A percentile compares a stretch with the other conserved stretches of the same genome.
Conservation (phyloP, 140 eudicot genomes). For the Cichorium intybus region DNA sequence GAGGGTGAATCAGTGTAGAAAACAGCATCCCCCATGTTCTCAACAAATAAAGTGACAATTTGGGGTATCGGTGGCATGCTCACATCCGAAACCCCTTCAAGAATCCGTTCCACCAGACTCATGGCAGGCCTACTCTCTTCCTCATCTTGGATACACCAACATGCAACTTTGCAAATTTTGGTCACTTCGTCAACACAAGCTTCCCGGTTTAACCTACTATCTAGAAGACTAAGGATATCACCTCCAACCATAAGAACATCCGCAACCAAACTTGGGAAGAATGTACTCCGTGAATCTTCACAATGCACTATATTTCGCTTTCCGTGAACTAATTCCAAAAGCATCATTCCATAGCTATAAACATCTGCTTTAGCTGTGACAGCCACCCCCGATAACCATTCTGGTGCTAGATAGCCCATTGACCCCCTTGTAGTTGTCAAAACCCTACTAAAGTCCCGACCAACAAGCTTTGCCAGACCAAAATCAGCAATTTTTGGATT, state of each 20-base stretch:
- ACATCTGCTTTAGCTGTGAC: constrained; percentile 79
- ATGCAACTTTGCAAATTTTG: constrained; percentile 48
- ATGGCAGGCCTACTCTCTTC: constrained; percentile 52
- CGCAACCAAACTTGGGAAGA: constrained; percentile 62
- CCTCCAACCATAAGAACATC: constrained; percentile 37
- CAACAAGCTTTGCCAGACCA: constrained; percentile 80
- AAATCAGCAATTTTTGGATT: constrained; percentile 77
- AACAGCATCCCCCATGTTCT: too few relatives aligned
- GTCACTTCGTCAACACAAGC: constrained; percentile 43
- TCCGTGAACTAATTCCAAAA: constrained; percentile 65
- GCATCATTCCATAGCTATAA: constrained; percentile 77
- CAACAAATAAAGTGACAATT: constrained; percentile 31
- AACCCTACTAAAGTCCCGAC: constrained; percentile 72
- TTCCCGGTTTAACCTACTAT: constrained; percentile 34
- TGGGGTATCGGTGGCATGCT: constrained; percentile 51
- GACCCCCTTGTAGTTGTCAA: constrained; percentile 79
- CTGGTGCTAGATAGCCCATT: constrained; percentile 80
- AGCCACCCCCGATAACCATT: constrained; percentile 81
- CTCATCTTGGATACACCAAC: constrained; percentile 75
- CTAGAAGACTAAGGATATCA: constrained; percentile 46
- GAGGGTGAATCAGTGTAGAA: constrained; percentile 48
- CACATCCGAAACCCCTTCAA: constrained; percentile 59
- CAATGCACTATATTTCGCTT: constrained; percentile 43
- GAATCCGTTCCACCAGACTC: constrained; percentile 62
- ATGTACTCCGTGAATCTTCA: constrained; percentile 30